Evolutionary conservation across 345 rosid genomes (phyloP).

Genomic region (Limnanthes douglasii): DNA sequence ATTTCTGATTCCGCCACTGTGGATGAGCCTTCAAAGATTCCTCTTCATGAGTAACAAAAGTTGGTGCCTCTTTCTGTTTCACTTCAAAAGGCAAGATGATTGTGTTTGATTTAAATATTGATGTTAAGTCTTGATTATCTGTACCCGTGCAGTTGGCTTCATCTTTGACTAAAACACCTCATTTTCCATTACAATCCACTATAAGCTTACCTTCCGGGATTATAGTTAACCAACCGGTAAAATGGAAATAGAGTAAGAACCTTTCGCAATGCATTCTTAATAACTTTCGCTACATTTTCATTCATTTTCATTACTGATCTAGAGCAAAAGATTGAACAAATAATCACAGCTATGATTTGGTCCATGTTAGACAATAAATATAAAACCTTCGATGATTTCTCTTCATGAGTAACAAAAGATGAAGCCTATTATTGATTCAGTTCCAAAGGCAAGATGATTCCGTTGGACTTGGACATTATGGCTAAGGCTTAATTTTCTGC

Average conservation of each 20-base stretch:
- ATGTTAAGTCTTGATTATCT: slow-evolving; percentile 67
- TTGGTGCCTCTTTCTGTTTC: too few species aligned
- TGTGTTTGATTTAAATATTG: too few species aligned
- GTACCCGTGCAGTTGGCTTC: slow-evolving; percentile 49
- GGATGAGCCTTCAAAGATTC: too few species aligned
- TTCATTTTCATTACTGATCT: slow-evolving; percentile 51
- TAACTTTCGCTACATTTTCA: slow-evolving; percentile 33
- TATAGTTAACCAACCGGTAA: slow-evolving; percentile 65
- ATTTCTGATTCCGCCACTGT: too few species aligned
- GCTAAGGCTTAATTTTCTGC: too few species aligned
- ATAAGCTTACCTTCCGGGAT: slow-evolving; percentile 74
- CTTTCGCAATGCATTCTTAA: slow-evolving; percentile 52
- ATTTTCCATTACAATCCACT: slow-evolving; percentile 62
- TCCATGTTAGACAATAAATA: slow-evolving; percentile 87
- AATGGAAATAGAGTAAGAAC: slow-evolving; percentile 80
- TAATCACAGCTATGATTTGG: slow-evolving; percentile 69
- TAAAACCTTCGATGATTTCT: slow-evolving; percentile 54
- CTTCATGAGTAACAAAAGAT: slow-evolving; percentile 44
- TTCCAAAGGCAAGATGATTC: too few species aligned
- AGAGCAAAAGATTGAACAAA: slow-evolving; percentile 74
- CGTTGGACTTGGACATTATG: too few species aligned
- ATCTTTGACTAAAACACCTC: slow-evolving; percentile 78
- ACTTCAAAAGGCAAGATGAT: too few species aligned
- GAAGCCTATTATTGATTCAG: too few species aligned
- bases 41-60: too few species aligned